These are phyloP conservation scores for Parathielavia hyrcaniae DNA, from an alignment of 495 filamentous ascomycete species.

Conservation along the genomic window DNA sequence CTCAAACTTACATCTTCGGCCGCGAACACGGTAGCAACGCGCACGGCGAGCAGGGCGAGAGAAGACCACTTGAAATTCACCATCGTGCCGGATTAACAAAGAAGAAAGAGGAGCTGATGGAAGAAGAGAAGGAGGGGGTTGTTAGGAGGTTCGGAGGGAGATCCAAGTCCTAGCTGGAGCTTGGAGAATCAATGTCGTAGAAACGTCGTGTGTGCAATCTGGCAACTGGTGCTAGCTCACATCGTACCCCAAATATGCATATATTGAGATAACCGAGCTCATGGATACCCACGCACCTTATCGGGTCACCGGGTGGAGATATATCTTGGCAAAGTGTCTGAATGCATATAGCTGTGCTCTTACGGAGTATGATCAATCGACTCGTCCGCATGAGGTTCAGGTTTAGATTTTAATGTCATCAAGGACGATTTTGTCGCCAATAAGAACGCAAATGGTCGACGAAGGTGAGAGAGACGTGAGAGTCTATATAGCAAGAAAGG, in stretches of 20 bases:
- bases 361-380: no score
- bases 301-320: no score
- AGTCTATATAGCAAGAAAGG: no score
- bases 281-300: no score
- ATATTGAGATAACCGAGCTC: conserved; percentile 9
- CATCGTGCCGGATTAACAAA: conserved; percentile 48
- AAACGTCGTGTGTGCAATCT: conserved; percentile 28
- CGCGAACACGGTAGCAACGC: conserved; percentile 56
- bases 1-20: conserved; percentile 53
- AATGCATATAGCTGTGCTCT: no score
- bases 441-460: no score
- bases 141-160: conserved; percentile 7
- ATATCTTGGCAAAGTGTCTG: no score
- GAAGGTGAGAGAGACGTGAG: no score
- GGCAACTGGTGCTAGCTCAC: conserved; percentile 17
- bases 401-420: no score
- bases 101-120: conserved; percentile 20
- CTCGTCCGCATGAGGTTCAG: no score
- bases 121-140: conserved; percentile 23
- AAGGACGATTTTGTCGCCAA: no score
- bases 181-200: conserved; percentile 13
- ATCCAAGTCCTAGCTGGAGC: conserved; percentile 9
- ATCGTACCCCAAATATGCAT: conserved; percentile 21
- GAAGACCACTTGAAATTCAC: conserved; percentile 65
- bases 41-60: conserved; percentile 64